Base-by-base conservation (phyloP, 2,329 filamentous ascomycete genomes). In the Geosmithia putterillii region DNA sequence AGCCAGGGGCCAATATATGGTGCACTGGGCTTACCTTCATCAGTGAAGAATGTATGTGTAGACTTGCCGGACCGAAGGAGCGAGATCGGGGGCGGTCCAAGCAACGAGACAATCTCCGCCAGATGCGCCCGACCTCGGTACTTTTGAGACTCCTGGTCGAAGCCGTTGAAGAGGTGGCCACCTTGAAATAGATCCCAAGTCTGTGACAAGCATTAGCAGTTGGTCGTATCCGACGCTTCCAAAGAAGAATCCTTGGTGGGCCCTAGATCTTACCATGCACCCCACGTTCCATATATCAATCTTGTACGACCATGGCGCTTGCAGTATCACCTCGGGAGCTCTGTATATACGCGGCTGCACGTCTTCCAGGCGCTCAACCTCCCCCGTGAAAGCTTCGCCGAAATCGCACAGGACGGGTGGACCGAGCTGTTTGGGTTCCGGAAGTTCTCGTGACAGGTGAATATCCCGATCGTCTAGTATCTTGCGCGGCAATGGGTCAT, bases 261-360 rank as follows among this genome's bases (percentile, higher is more conserved):
- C n/a, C n/a, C n/a, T n/a, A n/a, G n/a, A n/a, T 37, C 61, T 56
- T 57, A 71, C 68, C 69, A 74, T 63, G 44, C 64, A 67, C 9
- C 69, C 69, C 3, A 61, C 58, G 44, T 69, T 71, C 71, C 71
- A 76, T 42, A 75, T 67, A 53, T 75, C 70, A 14, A 70, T 56
- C 17, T 60, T 55, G 42, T 65, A 69, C 0, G 57, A 56, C 70
- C 70, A 75, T 2, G 62, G 59, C 3, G 50, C 56, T 50, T 59
- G 49, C 1, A 75, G 45, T 5, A 74, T 70, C 7, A 74, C 67
- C 46, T 76, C 64, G 0, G 63, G 63, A 2, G 62, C 56, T 39
- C 66, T 50, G 49, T 69, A 69, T 12, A 63, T 47, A 17, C 59
- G 48, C 1, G 66, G 66, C 44, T 68, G 65, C 2, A 65, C 50